Conservation (phyloP, 768 basidiomycete species). For the Gloeopeniophorella convolvens region DNA sequence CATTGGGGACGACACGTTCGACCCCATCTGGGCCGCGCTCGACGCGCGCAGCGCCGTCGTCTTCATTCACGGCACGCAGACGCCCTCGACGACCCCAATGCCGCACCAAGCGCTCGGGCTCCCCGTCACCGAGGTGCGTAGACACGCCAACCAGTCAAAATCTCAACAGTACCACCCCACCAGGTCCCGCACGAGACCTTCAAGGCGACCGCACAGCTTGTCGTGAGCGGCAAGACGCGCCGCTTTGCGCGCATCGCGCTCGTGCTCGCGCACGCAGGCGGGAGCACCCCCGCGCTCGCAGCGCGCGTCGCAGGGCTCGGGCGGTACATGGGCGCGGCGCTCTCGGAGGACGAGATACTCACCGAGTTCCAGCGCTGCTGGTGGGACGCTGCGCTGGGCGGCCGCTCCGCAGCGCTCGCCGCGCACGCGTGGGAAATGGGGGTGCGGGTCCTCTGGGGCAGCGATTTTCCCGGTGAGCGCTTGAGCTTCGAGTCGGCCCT, state of each 20-base stretch:
- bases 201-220: slow-evolving; percentile 74
- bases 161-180: slow-evolving; percentile 1
- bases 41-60: slow-evolving; percentile 52
- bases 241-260: slow-evolving; percentile 53
- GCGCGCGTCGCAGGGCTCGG: slow-evolving; percentile 64
- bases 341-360: slow-evolving; percentile 59
- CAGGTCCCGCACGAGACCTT: slow-evolving; percentile 79
- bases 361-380: slow-evolving; percentile 67
- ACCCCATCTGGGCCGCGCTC: slow-evolving; percentile 66
- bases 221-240: slow-evolving; percentile 64
- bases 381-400: slow-evolving; percentile 65
- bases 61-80: slow-evolving; percentile 68
- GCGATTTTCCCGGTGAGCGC: slow-evolving; percentile 64
- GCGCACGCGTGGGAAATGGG: slow-evolving; percentile 44
- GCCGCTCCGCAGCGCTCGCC: slow-evolving; percentile 46
- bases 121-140: slow-evolving; percentile 57
- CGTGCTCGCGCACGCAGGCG: slow-evolving; percentile 72
- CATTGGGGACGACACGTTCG: slow-evolving; percentile 56
- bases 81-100: slow-evolving; percentile 54
- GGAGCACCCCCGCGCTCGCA: slow-evolving; percentile 57
- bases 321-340: slow-evolving; percentile 59
- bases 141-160: not conserved
- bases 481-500: not conserved
- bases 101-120: slow-evolving; percentile 61
- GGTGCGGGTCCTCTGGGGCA: slow-evolving; percentile 60